Percentiles rank a stretch among this genome's conserved stretches.
These are phyloP conservation scores for Acorus gramineus DNA, from an alignment of 106 monocot species.

Conservation along the genomic window DNA sequence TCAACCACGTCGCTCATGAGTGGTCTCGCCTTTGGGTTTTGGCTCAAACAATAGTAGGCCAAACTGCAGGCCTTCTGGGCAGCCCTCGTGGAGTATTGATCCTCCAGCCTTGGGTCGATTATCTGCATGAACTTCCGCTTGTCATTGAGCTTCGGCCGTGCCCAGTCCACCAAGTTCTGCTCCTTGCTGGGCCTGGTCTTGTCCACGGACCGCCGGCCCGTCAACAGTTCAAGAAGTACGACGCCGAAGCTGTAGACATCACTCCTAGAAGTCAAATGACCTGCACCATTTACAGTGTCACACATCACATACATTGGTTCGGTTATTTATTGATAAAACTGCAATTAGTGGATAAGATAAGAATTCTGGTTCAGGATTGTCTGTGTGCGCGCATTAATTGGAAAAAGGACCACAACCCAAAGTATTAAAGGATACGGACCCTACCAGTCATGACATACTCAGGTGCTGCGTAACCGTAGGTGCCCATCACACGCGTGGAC, in stretches of 20 bases:
- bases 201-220: slow-evolving; percentile 21
- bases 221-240: slow-evolving; percentile 25
- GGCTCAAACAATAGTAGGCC: slow-evolving; percentile 27
- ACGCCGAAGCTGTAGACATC: slow-evolving; percentile 28
- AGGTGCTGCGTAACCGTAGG: too few species aligned
- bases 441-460: too few species aligned
- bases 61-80: slow-evolving; percentile 31
- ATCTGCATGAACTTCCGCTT: slow-evolving; percentile 12
- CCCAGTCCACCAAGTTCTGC: slow-evolving; percentile 24
- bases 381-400: too few species aligned
- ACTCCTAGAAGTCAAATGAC: slow-evolving; percentile 22
- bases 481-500: too few species aligned
- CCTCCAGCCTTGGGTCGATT: slow-evolving; percentile 14
- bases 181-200: slow-evolving; percentile 24
- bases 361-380: too few species aligned
- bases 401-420: too few species aligned
- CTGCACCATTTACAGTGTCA: not conserved
- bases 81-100: slow-evolving; percentile 11
- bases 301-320: too few species aligned
- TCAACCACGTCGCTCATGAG: slow-evolving; percentile 27
- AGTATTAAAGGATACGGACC: too few species aligned
- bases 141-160: slow-evolving; percentile 20
- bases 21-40: slow-evolving; percentile 28
- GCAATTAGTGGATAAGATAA: too few species aligned
- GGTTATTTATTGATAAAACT: too few species aligned